Evolutionary conservation across 192 early-diverging fungal species (phyloP).

Genomic region (Podila clonocystis): DNA sequence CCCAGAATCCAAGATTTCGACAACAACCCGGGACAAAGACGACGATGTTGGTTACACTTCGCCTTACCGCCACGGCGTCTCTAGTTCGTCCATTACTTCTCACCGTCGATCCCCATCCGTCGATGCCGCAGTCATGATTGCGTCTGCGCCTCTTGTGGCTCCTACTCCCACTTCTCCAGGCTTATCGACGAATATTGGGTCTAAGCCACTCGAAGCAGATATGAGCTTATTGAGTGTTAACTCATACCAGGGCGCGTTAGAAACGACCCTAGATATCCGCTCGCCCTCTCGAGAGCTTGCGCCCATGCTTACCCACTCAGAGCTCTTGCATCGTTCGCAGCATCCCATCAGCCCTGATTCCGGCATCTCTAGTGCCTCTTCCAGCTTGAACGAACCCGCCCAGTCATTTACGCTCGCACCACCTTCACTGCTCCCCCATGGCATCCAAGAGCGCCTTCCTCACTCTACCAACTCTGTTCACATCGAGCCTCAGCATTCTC

Average conservation of each 20-base stretch:
- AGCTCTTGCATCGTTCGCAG: neutral
- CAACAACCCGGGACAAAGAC: slow-evolving; percentile 7
- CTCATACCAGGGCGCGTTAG: neutral
- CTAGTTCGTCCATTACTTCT: slow-evolving; percentile 41
- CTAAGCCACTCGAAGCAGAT: neutral
- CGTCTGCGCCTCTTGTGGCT: neutral
- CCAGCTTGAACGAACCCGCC: neutral
- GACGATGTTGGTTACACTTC: slow-evolving; percentile 50
- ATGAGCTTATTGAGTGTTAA: neutral
- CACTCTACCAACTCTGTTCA: slow-evolving; percentile 7
- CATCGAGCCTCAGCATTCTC: slow-evolving; percentile 8
- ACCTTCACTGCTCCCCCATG: neutral
- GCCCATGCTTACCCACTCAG: neutral
- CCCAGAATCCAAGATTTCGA: neutral
- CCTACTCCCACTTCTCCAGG: neutral
- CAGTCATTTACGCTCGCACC: neutral
- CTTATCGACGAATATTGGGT: neutral
- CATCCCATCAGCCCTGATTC: neutral
- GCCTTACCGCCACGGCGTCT: slow-evolving; percentile 47
- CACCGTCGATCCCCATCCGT: slow-evolving; percentile 43
- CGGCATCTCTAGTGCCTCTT: neutral
- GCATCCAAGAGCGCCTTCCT: slow-evolving; percentile 1
- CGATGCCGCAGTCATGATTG: slow-evolving; percentile 12
- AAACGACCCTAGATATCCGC: neutral
- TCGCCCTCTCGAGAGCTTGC: neutral